phyloP scores from a whole-genome alignment of 2,329 filamentous ascomycete species.

The Cordyceps militaris region DNA sequence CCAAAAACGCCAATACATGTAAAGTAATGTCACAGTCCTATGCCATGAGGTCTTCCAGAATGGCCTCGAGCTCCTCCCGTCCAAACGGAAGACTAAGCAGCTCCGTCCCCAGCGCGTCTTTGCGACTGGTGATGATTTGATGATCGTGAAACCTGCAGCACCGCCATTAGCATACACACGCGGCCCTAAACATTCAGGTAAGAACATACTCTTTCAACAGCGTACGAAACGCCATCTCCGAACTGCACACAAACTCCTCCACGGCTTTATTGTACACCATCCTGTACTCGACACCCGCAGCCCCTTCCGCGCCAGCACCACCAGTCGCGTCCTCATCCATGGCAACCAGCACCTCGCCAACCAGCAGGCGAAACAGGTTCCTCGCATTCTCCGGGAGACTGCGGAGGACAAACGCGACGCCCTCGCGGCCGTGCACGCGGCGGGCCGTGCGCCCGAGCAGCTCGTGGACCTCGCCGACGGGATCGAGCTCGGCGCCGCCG shows the following conservation, averaged over 20 bases:
- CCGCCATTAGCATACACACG: constrained; percentile 21
- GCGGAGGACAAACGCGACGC: constrained; percentile 83
- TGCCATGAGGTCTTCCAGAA: constrained; percentile 64
- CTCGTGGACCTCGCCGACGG: constrained; percentile 84
- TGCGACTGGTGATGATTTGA: constrained; percentile 87
- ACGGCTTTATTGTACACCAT: constrained; percentile 91
- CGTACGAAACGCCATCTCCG: constrained; percentile 91
- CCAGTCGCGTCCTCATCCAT: constrained; percentile 52
- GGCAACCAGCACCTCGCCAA: constrained; percentile 73
- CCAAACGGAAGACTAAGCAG: constrained; percentile 77
- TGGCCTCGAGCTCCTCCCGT: constrained; percentile 80
- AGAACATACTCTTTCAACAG: constrained; percentile 74
- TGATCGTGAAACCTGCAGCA: constrained; percentile 79
- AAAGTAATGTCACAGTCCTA: constrained; percentile 14
- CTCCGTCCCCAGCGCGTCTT: constrained; percentile 80
- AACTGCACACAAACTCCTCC: constrained; percentile 94
- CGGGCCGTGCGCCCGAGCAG: constrained; percentile 74
- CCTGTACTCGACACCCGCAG: constrained; percentile 77
- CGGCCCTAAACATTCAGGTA: neutral
- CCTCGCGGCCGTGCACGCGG: constrained; percentile 80
- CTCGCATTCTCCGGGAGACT: constrained; percentile 88
- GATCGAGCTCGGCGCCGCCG: constrained; percentile 57
- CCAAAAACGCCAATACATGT: neutral
- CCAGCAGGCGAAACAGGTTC: constrained; percentile 75
- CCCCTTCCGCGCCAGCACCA: constrained; percentile 38